Conservation (phyloP, 1,284 basidiomycete species). For the Vanrija pseudolonga region DNA sequence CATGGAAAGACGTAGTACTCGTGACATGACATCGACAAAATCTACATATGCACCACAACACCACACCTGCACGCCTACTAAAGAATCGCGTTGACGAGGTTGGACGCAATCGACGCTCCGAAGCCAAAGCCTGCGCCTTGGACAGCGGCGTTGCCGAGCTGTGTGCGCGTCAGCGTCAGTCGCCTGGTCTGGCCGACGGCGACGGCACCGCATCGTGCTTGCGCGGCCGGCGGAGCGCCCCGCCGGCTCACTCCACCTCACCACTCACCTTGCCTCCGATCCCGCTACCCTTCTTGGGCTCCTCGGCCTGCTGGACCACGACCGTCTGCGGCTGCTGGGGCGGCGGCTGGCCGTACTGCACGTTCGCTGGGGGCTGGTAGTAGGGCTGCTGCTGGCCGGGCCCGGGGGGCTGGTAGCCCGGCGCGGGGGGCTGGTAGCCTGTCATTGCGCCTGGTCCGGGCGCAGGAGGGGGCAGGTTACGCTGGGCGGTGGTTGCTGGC, state of each 20-base stretch:
- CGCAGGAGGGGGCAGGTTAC: conserved; percentile 1
- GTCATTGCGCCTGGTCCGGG: not conserved
- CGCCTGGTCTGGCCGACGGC: too few species aligned
- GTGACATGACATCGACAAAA: not conserved
- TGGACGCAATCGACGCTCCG: conserved; percentile 2
- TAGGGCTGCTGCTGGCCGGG: not conserved
- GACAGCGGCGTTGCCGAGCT: conserved; percentile 8
- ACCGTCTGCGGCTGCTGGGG: conserved; percentile 14
- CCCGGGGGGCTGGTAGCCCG: conserved; percentile 15
- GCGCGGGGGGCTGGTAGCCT: conserved; percentile 3
- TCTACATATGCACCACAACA: not conserved
- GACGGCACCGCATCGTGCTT: not conserved
- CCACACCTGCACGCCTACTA: not conserved
- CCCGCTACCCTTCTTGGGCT: conserved; percentile 32
- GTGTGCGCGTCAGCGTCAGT: not conserved
- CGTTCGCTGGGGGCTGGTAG: not conserved
- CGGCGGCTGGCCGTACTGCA: not conserved
- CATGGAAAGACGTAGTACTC: too few species aligned
- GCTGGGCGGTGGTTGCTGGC: conserved; percentile 19
- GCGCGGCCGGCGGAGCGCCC: too few species aligned
- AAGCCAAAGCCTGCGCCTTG: conserved; percentile 5
- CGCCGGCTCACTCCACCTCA: not conserved
- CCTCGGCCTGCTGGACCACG: conserved; percentile 22
- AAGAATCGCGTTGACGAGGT: conserved; percentile 3
- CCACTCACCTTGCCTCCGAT: conserved; percentile 33